These are phyloP conservation scores for Colletotrichum scovillei DNA, from an alignment of 2,329 filamentous ascomycete genomes.

Conservation along the genomic window DNA sequence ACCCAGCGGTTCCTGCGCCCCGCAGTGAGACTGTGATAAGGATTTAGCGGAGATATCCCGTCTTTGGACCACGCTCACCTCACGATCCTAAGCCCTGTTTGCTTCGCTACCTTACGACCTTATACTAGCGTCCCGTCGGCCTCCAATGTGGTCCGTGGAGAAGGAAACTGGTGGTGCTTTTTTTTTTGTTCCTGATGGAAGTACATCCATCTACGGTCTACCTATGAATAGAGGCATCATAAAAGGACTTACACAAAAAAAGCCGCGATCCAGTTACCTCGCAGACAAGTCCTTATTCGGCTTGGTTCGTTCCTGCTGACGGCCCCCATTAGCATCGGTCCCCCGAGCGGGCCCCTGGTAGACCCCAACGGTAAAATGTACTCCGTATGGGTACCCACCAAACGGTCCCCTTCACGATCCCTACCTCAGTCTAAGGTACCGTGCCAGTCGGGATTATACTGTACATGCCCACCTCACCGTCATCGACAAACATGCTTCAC, in stretches of 20 bases:
- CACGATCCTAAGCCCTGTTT: neutral
- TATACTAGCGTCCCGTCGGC: neutral
- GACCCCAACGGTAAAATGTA: neutral
- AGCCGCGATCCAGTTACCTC: slow-evolving; percentile 20
- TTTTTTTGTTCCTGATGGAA: neutral
- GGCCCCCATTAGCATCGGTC: neutral
- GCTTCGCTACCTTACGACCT: too few relatives aligned
- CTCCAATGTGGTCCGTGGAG: neutral
- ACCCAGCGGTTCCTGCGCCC: neutral
- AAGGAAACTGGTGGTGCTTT: too few relatives aligned
- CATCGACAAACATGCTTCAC: neutral
- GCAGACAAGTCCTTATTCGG: neutral
- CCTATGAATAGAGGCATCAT: neutral
- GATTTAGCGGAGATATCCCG: slow-evolving; percentile 26
- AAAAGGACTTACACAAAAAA: neutral
- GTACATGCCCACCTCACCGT: neutral
- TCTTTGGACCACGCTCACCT: neutral
- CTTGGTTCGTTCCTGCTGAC: neutral
- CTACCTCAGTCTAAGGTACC: neutral
- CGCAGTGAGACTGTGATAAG: slow-evolving; percentile 14
- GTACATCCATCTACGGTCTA: neutral
- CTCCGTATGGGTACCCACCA: neutral
- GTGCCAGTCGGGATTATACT: neutral
- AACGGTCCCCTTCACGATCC: neutral
- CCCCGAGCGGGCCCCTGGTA: neutral